Evolutionary conservation across 768 basidiomycete genomes (phyloP).

Genomic region (Zangia roseola): DNA sequence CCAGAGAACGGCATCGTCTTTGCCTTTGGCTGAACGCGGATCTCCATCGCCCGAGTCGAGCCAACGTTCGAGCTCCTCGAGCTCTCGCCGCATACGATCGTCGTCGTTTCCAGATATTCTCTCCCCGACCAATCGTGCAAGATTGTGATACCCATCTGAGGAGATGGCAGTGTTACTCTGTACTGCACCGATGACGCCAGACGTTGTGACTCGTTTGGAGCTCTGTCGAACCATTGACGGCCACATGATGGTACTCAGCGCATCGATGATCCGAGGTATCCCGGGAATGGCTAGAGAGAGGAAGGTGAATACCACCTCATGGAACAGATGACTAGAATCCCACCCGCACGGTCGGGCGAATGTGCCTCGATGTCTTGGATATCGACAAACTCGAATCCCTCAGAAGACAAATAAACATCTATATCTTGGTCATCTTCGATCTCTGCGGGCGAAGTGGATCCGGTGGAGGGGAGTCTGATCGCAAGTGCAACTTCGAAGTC

Average conservation of each 20-base stretch:
- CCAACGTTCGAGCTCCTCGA: slow-evolving; percentile 63
- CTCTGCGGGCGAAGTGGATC: slow-evolving; percentile 20
- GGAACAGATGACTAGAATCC: background rate
- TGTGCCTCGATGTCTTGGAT: slow-evolving; percentile 9
- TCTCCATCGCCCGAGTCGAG: slow-evolving; percentile 45
- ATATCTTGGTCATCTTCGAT: slow-evolving; percentile 52
- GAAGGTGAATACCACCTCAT: background rate
- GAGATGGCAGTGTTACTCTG: slow-evolving; percentile 2
- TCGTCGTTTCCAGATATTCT: slow-evolving; percentile 26
- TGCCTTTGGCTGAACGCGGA: slow-evolving; percentile 12
- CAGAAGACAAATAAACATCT: slow-evolving; percentile 64
- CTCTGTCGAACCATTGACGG: slow-evolving; percentile 57
- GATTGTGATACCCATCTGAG: slow-evolving; percentile 20
- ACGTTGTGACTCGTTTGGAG: background rate
- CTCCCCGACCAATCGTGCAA: slow-evolving; percentile 20
- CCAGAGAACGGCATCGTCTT: slow-evolving; percentile 39
- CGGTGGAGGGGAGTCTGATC: slow-evolving; percentile 45
- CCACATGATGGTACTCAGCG: slow-evolving; percentile 88
- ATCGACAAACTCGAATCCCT: slow-evolving; percentile 80
- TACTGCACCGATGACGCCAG: background rate
- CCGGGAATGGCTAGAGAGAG: slow-evolving; percentile 44
- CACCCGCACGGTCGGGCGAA: slow-evolving; percentile 18
- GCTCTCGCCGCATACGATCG: slow-evolving; percentile 45
- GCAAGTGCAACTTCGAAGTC: slow-evolving; percentile 75
- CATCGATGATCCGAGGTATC: slow-evolving; percentile 71